These are phyloP conservation scores for Nakaseomyces sp. DNA, from an alignment of 1,139 yeast genomes.

Conservation along the genomic window DNA sequence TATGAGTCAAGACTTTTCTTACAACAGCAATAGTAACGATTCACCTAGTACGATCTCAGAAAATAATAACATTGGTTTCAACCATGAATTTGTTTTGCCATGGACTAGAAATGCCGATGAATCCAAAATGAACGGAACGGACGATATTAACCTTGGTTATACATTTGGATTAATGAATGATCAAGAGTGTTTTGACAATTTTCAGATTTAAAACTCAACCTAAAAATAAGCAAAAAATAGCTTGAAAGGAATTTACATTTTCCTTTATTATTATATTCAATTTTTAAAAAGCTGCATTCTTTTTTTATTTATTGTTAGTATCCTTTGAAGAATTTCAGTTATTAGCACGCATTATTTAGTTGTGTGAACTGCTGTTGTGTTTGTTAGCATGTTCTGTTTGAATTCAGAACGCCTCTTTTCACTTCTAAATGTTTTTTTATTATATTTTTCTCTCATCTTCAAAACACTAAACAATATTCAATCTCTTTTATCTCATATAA, in stretches of 20 bases:
- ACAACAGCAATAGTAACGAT: not conserved
- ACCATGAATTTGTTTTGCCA: not conserved
- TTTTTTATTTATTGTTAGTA: no score
- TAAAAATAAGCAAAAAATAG: not conserved
- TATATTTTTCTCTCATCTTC: no score
- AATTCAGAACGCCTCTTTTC: no score
- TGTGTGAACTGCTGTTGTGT: not conserved
- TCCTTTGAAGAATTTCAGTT: not conserved
- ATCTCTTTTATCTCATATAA: no score
- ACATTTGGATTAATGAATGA: slow-evolving; percentile 1
- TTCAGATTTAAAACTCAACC: not conserved
- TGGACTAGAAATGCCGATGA: slow-evolving; percentile 1
- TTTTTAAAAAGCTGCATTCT: not conserved
- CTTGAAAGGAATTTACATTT: not conserved
- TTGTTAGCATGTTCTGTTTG: not conserved
- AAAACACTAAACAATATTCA: no score
- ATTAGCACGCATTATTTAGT: not conserved
- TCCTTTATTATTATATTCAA: no score
- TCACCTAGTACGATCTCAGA: not conserved
- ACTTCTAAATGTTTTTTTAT: no score
- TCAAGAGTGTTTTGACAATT: not conserved
- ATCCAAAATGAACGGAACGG: not conserved
- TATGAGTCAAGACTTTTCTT: not conserved
- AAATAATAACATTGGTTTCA: not conserved
- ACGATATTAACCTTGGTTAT: not conserved